These are phyloP conservation scores for Tylopilus vinaceipallidus DNA, from an alignment of 768 basidiomycete genomes.

Conservation along the genomic window DNA sequence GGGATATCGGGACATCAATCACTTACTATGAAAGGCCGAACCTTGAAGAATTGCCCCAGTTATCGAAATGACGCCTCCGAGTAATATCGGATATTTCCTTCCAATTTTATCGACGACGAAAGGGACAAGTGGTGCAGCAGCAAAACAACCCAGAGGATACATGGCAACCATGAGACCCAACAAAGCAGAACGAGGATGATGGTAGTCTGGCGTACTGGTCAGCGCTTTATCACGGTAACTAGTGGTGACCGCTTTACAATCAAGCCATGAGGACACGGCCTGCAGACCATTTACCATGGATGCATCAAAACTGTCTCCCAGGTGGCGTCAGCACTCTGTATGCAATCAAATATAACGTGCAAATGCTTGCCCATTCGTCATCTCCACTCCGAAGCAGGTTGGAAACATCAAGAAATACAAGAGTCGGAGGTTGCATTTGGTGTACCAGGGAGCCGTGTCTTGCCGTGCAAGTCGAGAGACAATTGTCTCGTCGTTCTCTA, in stretches of 20 bases:
- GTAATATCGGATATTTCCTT: slow-evolving; percentile 14
- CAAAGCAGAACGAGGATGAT: neutral
- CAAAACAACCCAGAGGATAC: slow-evolving; percentile 60
- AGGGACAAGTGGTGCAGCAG: slow-evolving; percentile 44
- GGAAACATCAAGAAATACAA: neutral
- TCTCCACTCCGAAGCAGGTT: neutral
- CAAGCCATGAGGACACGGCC: neutral
- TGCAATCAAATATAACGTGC: neutral
- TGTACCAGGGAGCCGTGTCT: neutral
- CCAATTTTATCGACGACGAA: slow-evolving; percentile 10
- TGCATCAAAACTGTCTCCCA: slow-evolving; percentile 31
- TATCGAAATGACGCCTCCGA: slow-evolving; percentile 8
- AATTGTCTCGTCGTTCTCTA: neutral
- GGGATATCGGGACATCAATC: neutral
- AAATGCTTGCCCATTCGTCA: neutral
- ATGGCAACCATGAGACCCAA: slow-evolving; percentile 35
- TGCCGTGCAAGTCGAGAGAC: neutral
- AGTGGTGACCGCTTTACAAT: neutral
- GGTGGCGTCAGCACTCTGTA: neutral
- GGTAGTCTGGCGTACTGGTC: neutral
- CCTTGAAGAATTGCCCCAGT: slow-evolving; percentile 18
- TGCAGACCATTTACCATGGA: neutral
- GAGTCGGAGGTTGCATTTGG: neutral
- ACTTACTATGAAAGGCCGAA: slow-evolving; percentile 13
- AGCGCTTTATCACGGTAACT: neutral